phyloP scores from a whole-genome alignment of 257 asterid genomes.

The Marsdenia floribunda region DNA sequence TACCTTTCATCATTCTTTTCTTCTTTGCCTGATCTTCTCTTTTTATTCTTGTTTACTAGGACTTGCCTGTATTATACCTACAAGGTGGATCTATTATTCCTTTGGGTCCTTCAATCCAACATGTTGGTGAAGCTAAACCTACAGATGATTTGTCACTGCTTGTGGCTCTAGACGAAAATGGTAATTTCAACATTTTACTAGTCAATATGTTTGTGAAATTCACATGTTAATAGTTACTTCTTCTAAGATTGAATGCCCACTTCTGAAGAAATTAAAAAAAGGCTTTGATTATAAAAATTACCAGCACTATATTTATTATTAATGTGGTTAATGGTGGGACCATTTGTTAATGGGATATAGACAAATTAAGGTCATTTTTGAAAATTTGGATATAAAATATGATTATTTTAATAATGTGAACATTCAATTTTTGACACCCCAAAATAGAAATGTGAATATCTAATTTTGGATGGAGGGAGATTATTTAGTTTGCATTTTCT shows the following conservation, averaged over 20 bases:
- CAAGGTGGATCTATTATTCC: slow-evolving; percentile 92
- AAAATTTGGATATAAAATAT: no score
- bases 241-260: no score
- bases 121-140: slow-evolving; percentile 68
- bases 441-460: no score
- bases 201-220: not conserved
- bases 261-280: no score
- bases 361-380: no score
- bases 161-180: slow-evolving; percentile 74
- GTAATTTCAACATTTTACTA: slow-evolving; percentile 32
- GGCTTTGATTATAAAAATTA: no score
- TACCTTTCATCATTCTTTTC: slow-evolving; percentile 1
- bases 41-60: slow-evolving; percentile 41
- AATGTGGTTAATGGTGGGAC: not conserved
- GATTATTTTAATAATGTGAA: no score
- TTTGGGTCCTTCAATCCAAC: slow-evolving; percentile 53
- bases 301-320: no score
- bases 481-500: slow-evolving; percentile 1
- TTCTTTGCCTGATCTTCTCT: slow-evolving; percentile 8
- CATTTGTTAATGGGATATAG: not conserved
- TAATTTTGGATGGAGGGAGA: not conserved
- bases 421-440: no score
- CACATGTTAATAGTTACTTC: not conserved
- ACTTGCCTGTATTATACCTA: slow-evolving; percentile 79
- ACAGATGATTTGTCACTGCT: slow-evolving; percentile 67